A percentile compares a stretch with the other conserved stretches of the same genome.
phyloP scores from a whole-genome alignment of 2,329 filamentous ascomycete genomes.

The Botryotinia narcissicola region DNA sequence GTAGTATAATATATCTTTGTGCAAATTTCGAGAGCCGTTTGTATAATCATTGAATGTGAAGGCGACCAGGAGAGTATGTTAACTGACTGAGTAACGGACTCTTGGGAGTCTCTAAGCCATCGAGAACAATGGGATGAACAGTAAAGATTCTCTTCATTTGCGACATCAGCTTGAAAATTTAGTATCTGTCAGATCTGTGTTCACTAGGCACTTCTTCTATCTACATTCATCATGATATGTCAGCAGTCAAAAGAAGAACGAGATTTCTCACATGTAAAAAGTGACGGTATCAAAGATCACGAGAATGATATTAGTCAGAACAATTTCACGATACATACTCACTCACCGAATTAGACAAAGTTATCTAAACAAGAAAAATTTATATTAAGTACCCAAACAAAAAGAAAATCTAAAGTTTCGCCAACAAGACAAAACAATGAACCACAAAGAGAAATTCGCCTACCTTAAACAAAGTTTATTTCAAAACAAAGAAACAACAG shows the following conservation, averaged over 20 bases:
- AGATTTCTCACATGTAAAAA: not conserved
- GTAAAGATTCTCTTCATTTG: not conserved
- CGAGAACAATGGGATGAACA: not conserved
- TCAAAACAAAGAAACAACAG: not conserved
- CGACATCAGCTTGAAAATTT: not conserved
- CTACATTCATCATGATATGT: not conserved
- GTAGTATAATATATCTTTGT: not conserved
- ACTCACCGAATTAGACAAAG: not conserved
- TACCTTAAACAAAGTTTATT: not conserved
- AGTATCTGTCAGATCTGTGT: rapidly evolving
- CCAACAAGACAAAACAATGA: not conserved
- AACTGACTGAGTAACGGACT: not conserved
- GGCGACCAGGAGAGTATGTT: not conserved
- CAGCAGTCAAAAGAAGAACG: not conserved
- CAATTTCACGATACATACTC: not conserved
- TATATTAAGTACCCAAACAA: not conserved
- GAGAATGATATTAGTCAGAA: not conserved
- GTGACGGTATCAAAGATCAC: not conserved
- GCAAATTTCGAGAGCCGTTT: rapidly evolving
- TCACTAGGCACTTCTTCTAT: not conserved
- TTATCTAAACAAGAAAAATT: not conserved
- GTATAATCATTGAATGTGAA: not conserved
- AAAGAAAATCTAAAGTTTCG: not conserved
- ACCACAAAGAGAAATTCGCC: not conserved
- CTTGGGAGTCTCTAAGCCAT: not conserved